Conservation (phyloP, 805 yeast species). For the Yarrowia porcina region DNA sequence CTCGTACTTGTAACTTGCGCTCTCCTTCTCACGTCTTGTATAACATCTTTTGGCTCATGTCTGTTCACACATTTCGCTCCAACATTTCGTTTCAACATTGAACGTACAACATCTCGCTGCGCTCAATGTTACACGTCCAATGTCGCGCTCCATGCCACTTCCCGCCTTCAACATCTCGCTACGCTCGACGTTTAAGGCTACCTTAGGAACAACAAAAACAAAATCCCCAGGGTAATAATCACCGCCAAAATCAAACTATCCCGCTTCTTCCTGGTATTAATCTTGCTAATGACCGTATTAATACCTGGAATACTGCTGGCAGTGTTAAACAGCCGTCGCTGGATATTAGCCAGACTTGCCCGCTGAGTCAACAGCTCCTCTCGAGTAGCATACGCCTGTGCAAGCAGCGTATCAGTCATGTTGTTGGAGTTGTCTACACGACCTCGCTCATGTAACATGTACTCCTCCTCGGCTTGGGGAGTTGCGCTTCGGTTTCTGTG, state of each 20-base stretch:
- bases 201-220: conserved; percentile 58
- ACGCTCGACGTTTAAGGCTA: too few species aligned
- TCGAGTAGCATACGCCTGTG: conserved; percentile 85
- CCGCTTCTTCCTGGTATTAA: conserved; percentile 83
- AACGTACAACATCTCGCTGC: too few species aligned
- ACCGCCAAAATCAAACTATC: conserved; percentile 80
- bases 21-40: too few species aligned
- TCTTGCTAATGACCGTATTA: conserved; percentile 67
- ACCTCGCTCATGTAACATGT: conserved; percentile 71
- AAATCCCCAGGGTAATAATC: conserved; percentile 67
- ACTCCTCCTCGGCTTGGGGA: conserved; percentile 53
- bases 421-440: conserved; percentile 70
- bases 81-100: too few species aligned
- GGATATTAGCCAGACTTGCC: conserved; percentile 58
- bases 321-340: conserved; percentile 56
- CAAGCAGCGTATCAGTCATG: conserved; percentile 72
- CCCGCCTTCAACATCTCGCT: too few species aligned
- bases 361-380: conserved; percentile 79
- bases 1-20: too few species aligned
- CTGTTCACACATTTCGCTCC: too few species aligned
- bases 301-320: conserved; percentile 79
- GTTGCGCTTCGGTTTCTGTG: conserved; percentile 48
- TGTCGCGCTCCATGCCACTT: too few species aligned
- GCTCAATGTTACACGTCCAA: too few species aligned
- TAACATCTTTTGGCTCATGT: too few species aligned